These are phyloP conservation scores for Xylariaceae sp. DNA, from an alignment of 2,329 filamentous ascomycete species.

Conservation along the genomic window DNA sequence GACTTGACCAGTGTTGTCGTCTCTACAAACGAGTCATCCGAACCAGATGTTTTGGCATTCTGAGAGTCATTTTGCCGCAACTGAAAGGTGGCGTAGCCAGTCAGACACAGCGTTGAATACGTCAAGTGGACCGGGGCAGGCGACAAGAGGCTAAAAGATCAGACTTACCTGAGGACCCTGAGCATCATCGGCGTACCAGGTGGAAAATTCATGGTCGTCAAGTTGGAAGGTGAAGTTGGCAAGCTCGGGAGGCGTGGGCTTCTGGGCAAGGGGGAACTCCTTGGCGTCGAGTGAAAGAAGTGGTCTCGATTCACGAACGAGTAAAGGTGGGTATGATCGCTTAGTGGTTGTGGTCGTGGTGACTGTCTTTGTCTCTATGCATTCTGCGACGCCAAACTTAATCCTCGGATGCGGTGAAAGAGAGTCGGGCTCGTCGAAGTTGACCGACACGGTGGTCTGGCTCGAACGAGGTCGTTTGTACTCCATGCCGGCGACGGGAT, in stretches of 20 bases:
- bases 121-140: slow-evolving; percentile 3
- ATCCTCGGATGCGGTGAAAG: slow-evolving; percentile 37
- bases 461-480: slow-evolving; percentile 34
- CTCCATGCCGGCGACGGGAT: slow-evolving; percentile 22
- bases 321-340: slow-evolving; percentile 75
- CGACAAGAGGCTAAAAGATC: slow-evolving; percentile 9
- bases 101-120: slow-evolving; percentile 11
- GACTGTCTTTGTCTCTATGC: slow-evolving; percentile 65
- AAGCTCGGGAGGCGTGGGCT: slow-evolving; percentile 75
- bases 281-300: slow-evolving; percentile 74
- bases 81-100: slow-evolving; percentile 25
- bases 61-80: slow-evolving; percentile 27
- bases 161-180: slow-evolving; percentile 22
- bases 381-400: slow-evolving; percentile 58
- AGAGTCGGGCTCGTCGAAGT: slow-evolving; percentile 40
- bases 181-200: slow-evolving; percentile 27
- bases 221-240: slow-evolving; percentile 69
- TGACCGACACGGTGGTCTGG: slow-evolving; percentile 43
- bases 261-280: slow-evolving; percentile 80
- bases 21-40: slow-evolving; percentile 32
- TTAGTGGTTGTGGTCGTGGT: slow-evolving; percentile 92
- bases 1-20: slow-evolving; percentile 25
- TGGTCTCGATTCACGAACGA: slow-evolving; percentile 67
- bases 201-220: slow-evolving; percentile 53
- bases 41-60: slow-evolving; percentile 30